Conservation (phyloP, 176 grass and related monocot genomes). For the Carex parvula region DNA sequence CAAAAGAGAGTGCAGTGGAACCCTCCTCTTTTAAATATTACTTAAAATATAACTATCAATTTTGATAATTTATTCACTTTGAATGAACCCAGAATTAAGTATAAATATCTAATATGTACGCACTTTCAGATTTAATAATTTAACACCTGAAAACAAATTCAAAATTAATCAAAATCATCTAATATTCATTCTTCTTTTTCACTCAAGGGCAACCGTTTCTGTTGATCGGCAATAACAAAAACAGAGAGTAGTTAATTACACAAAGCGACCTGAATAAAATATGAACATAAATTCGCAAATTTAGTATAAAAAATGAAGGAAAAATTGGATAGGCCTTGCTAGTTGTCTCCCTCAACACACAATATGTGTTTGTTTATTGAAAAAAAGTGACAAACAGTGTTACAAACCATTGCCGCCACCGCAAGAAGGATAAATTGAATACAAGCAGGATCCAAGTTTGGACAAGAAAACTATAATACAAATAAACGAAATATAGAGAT, state of each 20-base stretch:
- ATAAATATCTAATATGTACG: too few relatives aligned
- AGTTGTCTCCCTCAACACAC: conserved; percentile 4
- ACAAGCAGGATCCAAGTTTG: conserved; percentile 1
- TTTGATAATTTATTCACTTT: too few relatives aligned
- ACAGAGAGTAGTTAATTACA: neutral
- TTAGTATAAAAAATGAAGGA: neutral
- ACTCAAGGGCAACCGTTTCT: too few relatives aligned
- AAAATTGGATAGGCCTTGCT: conserved; percentile 1
- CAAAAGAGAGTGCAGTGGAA: too few relatives aligned
- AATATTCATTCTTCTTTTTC: too few relatives aligned
- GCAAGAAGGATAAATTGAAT: conserved; percentile 14
- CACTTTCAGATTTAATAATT: too few relatives aligned
- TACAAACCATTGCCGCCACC: conserved; percentile 8
- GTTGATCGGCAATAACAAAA: neutral
- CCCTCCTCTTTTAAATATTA: too few relatives aligned
- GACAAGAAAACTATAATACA: conserved; percentile 19
- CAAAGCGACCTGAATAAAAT: neutral
- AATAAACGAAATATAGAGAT: conserved; percentile 18
- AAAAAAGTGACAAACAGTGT: conserved; percentile 7
- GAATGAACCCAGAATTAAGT: too few relatives aligned
- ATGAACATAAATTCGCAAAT: neutral
- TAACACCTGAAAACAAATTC: too few relatives aligned
- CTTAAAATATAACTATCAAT: too few relatives aligned
- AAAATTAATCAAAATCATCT: too few relatives aligned
- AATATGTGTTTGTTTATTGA: conserved; percentile 18